phyloP scores from a whole-genome alignment of 352 stramenopile genomes.

The Plasmopara viticola region DNA sequence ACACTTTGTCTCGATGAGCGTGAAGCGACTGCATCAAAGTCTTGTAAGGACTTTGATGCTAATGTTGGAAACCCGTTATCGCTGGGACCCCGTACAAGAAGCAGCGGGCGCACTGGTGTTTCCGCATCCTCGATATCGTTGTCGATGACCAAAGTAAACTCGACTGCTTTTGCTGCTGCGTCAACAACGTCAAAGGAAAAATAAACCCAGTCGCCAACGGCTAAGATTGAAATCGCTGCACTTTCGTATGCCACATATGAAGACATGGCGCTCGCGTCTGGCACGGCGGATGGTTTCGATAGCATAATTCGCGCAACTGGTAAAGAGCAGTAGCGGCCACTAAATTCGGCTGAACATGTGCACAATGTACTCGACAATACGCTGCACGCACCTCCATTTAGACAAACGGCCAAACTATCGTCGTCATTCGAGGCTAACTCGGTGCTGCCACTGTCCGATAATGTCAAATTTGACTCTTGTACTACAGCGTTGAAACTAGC shows the following conservation, averaged over 20 bases:
- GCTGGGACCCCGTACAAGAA: conserved; percentile 45
- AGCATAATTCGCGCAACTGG: conserved; percentile 15
- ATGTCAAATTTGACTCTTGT: conserved; percentile 6
- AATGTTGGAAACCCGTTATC: conserved; percentile 54
- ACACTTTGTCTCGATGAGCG: conserved; percentile 30
- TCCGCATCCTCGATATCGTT: conserved; percentile 30
- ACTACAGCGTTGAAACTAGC: conserved; percentile 12
- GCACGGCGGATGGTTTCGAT: conserved; percentile 1
- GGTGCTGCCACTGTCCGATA: conserved; percentile 5
- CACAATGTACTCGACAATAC: conserved; percentile 44
- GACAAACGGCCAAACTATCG: conserved; percentile 30
- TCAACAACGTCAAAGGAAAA: conserved; percentile 62
- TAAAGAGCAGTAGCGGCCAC: conserved; percentile 45
- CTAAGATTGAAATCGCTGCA: conserved; percentile 21
- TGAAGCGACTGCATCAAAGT: conserved; percentile 37
- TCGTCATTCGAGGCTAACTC: not conserved
- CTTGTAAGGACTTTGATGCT: conserved; percentile 32
- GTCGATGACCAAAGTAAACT: conserved; percentile 42
- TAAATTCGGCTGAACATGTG: conserved; percentile 24
- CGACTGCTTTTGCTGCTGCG: conserved; percentile 27
- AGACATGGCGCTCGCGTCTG: not conserved
- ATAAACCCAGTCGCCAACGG: conserved; percentile 50
- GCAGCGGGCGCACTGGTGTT: conserved; percentile 44
- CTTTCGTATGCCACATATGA: conserved; percentile 22
- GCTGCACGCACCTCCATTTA: conserved; percentile 44